phyloP scores from a whole-genome alignment of 192 early-diverging fungal genomes.

The Umbelopsis vinacea region DNA sequence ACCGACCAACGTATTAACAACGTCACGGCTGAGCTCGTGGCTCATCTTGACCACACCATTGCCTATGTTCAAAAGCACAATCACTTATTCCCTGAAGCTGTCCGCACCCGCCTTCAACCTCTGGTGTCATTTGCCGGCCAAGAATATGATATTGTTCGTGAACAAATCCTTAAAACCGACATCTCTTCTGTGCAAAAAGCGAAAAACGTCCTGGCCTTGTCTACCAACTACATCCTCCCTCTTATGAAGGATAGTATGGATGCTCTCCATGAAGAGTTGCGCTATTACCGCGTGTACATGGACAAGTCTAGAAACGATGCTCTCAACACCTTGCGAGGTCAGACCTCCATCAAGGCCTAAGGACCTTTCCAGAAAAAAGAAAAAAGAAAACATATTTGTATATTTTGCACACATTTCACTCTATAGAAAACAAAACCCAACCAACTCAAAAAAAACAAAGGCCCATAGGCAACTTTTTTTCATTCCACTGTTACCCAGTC shows the following conservation, averaged over 20 bases:
- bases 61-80: constrained; percentile 48
- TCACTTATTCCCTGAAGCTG: constrained; percentile 43
- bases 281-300: constrained; percentile 32
- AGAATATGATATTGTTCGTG: constrained; percentile 51
- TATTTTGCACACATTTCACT: not conserved
- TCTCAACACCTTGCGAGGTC: not conserved
- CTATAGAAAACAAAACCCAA: no score
- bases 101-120: constrained; percentile 50
- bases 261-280: constrained; percentile 46
- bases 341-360: not conserved
- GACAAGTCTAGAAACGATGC: constrained; percentile 26
- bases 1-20: constrained; percentile 34
- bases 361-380: no score
- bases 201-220: constrained; percentile 51
- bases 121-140: constrained; percentile 50
- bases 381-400: not conserved
- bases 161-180: constrained; percentile 50
- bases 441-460: no score
- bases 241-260: constrained; percentile 46
- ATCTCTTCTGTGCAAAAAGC: constrained; percentile 57
- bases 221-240: constrained; percentile 54
- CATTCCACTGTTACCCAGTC: no score
- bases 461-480: no score
- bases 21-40: constrained; percentile 36
- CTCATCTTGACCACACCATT: constrained; percentile 43